Evolutionary conservation across 1,284 basidiomycete species (phyloP).

Genomic region (Cryptococcus deneoformans): DNA sequence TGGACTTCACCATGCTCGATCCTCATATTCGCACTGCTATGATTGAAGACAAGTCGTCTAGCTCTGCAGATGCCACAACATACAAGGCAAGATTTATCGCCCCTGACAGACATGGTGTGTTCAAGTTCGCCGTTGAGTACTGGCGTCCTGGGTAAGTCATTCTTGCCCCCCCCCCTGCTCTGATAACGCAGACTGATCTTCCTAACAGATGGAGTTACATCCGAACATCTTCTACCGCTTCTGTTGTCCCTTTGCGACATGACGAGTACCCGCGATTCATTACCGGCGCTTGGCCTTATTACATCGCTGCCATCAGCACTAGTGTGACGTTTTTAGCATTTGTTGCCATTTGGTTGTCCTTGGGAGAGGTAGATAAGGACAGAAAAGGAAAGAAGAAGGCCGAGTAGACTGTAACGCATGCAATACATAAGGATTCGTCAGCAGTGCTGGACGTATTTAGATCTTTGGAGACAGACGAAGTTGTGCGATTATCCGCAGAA

Average conservation of each 20-base stretch:
- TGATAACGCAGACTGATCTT: background rate
- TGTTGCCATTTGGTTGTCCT: slow-evolving; percentile 69
- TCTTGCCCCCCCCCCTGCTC: background rate
- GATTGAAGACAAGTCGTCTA: slow-evolving; percentile 48
- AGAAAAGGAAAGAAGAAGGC: slow-evolving; percentile 46
- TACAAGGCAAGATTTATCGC: slow-evolving; percentile 78
- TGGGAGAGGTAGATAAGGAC: slow-evolving; percentile 55
- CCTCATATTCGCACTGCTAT: slow-evolving; percentile 81
- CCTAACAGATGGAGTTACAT: slow-evolving; percentile 65
- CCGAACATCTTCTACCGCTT: slow-evolving; percentile 68
- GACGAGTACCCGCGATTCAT: slow-evolving; percentile 94
- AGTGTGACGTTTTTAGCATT: slow-evolving; percentile 80
- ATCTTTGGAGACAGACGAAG: background rate
- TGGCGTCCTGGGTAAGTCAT: slow-evolving; percentile 73
- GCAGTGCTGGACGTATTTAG: background rate
- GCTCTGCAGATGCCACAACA: slow-evolving; percentile 38
- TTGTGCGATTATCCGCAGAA: too few species aligned
- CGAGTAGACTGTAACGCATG: slow-evolving; percentile 21
- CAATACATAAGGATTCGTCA: background rate
- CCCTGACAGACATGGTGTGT: slow-evolving; percentile 95
- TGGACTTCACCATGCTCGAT: slow-evolving; percentile 98
- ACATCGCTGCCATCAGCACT: slow-evolving; percentile 82
- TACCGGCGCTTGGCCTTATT: slow-evolving; percentile 92
- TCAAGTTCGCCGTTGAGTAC: slow-evolving; percentile 89
- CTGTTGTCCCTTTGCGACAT: slow-evolving; percentile 89